Conservation (phyloP, 768 basidiomycete species). For the Gloeostereum incarnatum region DNA sequence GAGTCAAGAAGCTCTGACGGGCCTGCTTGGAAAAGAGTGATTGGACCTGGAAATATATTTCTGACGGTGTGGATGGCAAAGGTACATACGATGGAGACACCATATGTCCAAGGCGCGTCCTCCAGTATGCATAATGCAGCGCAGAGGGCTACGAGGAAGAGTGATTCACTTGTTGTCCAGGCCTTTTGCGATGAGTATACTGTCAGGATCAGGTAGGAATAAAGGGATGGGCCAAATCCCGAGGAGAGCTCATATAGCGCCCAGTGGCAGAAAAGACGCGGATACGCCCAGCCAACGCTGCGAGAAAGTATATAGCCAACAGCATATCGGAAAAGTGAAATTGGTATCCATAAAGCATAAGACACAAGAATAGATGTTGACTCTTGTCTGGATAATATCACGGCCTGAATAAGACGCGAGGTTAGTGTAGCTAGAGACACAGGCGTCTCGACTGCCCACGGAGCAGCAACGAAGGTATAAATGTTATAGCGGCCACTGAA, state of each 20-base stretch:
- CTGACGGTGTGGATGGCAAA: slow-evolving; percentile 12
- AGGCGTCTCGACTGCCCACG: no score
- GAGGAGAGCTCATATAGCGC: slow-evolving; percentile 25
- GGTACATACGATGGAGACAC: slow-evolving; percentile 16
- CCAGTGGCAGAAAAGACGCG: slow-evolving; percentile 27
- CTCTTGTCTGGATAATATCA: no score
- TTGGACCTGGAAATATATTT: slow-evolving; percentile 4
- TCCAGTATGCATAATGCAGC: slow-evolving; percentile 18
- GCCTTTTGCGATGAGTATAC: slow-evolving; percentile 3
- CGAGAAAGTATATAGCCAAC: no score
- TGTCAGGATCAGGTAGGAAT: slow-evolving; percentile 10
- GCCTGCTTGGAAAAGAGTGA: slow-evolving; percentile 2
- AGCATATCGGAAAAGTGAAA: no score
- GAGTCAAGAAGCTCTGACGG: slow-evolving; percentile 9
- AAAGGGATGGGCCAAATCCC: slow-evolving; percentile 25
- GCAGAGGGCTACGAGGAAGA: slow-evolving; percentile 8
- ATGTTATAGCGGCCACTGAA: no score
- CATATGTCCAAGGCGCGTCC: slow-evolving; percentile 29
- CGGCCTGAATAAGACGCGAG: no score
- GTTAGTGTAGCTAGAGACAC: no score
- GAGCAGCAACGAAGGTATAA: no score
- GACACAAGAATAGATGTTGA: no score
- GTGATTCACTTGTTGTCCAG: slow-evolving; percentile 7
- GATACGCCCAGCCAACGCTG: slow-evolving; percentile 26
- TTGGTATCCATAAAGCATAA: no score